A percentile compares a stretch with the other conserved stretches of the same genome.
These are phyloP conservation scores for Kitagawia praeruptora DNA, from an alignment of 129 eudicot species.

Conservation along the genomic window DNA sequence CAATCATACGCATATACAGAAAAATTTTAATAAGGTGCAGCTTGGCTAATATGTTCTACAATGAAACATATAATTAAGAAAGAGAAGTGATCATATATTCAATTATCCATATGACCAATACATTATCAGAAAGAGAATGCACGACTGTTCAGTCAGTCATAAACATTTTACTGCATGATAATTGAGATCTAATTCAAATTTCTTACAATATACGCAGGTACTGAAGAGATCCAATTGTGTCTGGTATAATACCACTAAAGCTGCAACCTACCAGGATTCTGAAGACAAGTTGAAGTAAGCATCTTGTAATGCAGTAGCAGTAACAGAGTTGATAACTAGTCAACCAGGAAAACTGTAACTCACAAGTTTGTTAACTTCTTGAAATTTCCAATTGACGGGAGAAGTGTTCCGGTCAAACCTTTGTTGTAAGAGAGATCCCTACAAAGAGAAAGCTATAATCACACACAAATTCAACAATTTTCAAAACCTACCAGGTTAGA, in stretches of 20 bases:
- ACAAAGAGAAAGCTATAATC: conserved; percentile 14
- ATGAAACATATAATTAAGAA: neutral
- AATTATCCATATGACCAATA: neutral
- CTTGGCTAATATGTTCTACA: neutral
- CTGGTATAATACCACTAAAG: conserved; percentile 60
- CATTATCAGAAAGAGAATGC: neutral
- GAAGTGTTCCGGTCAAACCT: conserved; percentile 65
- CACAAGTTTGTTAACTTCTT: conserved; percentile 53
- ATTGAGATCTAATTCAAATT: neutral
- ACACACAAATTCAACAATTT: neutral
- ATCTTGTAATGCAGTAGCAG: neutral
- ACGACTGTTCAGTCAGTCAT: neutral
- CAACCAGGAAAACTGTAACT: conserved; percentile 16
- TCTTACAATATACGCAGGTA: conserved; percentile 54
- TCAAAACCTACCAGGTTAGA: neutral
- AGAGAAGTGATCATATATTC: neutral
- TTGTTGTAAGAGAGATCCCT: conserved; percentile 83
- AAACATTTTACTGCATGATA: neutral
- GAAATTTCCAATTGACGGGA: conserved; percentile 56
- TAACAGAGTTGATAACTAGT: neutral
- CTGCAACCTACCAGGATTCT: conserved; percentile 62
- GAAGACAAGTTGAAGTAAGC: conserved; percentile 15
- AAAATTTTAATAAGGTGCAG: neutral
- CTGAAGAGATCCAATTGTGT: conserved; percentile 51
- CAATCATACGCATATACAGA: neutral